Base-by-base conservation (phyloP, 2,329 filamentous ascomycete genomes). In the Rutstroemia sp. region DNA sequence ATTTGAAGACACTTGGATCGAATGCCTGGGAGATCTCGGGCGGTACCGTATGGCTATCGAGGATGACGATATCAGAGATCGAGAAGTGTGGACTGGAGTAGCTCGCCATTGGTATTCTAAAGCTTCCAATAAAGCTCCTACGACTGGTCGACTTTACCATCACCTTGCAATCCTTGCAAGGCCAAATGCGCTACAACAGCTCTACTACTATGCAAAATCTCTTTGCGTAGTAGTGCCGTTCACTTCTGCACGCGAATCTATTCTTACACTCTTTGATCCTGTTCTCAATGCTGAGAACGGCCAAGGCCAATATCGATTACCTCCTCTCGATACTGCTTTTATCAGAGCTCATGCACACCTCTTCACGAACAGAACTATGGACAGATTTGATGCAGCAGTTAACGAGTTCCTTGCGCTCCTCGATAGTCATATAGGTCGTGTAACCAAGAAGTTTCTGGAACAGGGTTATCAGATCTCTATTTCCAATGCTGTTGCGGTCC, bases 11-110 rank as follows among this genome's bases (percentile, higher is more conserved):
- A 96, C 89, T 0, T 97, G 92, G 92, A 67, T 61, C 69, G 92
- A 96, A 62, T 96, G 92, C 53, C 74, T 97, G 0, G 92, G 92
- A 0, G 92, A 97, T 66, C 72, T 97, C 0, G 87, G 86, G 0
- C 77, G 92, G 19, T 96, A 95, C 46, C 70, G 79, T 59, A 96
- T 96, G 91, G 90, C 91, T 0, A 91, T 96, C 46, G 92, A 96
- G 69, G 88, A 95, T 42, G 82, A 87, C 25, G 86, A 94, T 60
- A 77, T 88, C 19, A 73, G 80, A 2, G 87, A 92, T 55, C 76
- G 65, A 0, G 89, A 95, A 49, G 81, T 84, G 0, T 97, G 92
- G 92, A 88, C 87, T 0, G 79, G 80, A 0, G 88, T 96, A 0
- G 87, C 88, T 0, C 76, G 86, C 0, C 84, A 86, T 44, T 97